Evolutionary conservation across 83 land plant species (phyloP), one percentile per base, ranked within the genome.

Genomic region (Picea abies): DNA sequence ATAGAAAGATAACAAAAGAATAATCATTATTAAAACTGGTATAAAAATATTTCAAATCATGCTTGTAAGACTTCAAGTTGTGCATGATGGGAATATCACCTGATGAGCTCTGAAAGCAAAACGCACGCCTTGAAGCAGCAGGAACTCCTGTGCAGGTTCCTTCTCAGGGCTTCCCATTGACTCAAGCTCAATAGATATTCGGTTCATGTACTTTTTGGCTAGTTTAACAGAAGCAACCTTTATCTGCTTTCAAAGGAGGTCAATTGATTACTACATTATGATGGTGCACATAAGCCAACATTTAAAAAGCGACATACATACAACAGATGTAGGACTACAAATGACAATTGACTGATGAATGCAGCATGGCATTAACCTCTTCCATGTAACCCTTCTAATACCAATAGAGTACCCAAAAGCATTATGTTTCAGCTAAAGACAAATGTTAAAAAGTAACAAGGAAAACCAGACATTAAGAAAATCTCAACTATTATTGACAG

Each of bases 161-260:
- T 73, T 84, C 22, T 84, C 85, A 10, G 58, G 19, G 62, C 26
- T 56, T 81, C 76, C 75, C 25, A 32, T 79, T 5, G 76, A 65
- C 61, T 92, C 93, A 10, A 94, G 86, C 88, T 94, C 95, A 17
- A 88, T 88, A 0, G 91, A 84, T 35, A 94, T 95, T 80, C 95
- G 88, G 85, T 81, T 87, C 95, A 94, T 90, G 87, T 90, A 92
- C 87, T 90, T 87, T 87, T 84, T 87, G 22, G 96, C 93, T 78
- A 94, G 64, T 80, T 94, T 94, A 37, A 92, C 93, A 3, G 96
- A 92, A 63, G 93, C 95, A 32, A 94, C 82, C 82, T 94, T 94
- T 49, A 94, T 89, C 96, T 94, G 89, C 73, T 83, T 69, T 77
- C 81, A 75, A 71, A 37, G 49, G 41, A 71, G 58, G 58, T 14